Evolutionary conservation across 176 grass and related monocot genomes (phyloP), one percentile per base, ranked within the genome.

Genomic region (Eragrostis curvula): DNA sequence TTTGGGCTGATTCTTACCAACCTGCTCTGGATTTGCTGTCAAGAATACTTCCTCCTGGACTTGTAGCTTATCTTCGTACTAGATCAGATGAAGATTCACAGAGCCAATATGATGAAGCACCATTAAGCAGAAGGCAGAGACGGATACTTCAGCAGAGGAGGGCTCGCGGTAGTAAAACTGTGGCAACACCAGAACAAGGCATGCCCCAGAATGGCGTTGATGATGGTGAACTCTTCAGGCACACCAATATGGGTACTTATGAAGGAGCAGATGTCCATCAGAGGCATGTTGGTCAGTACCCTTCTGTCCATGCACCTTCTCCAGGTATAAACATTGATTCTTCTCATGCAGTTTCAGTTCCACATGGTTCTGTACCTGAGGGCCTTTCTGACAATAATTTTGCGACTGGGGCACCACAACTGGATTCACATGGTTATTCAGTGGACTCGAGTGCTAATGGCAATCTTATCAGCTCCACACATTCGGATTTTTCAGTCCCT

Each of bases 1-100:
- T 99, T 57, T 99, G 96, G 96, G 96, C 96, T 59, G 96, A 99
- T 89, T 99, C 96, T 55, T 99, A 99, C 55, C 96, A 99, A 84
- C 96, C 96, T 79, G 89, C 96, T 20, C 83, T 99, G 64, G 87
- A 96, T 88, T 94, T 99, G 79, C 83, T 99, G 80, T 99, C 96
- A 73, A 89, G 93, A 82, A 87, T 96, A 79, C 87, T 99, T 55
- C 96, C 96, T 77, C 96, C 96, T 99, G 96, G 96, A 66, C 93
- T 99, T 85, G 96, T 99, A 91, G 96, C 96, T 84, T 99, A 96
- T 88, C 90, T 99, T 82, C 93, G 94, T 41, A 99, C 96, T 66
- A 71, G 93, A 21, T 88, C 91, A 70, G 91, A 99, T 91, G 87
- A 96, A 66, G 96, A 99, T 96, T 89, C 89, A 86, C 92, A 96